Base-by-base conservation (phyloP, 352 stramenopile species). In the Aphanomyces cochlioides region DNA sequence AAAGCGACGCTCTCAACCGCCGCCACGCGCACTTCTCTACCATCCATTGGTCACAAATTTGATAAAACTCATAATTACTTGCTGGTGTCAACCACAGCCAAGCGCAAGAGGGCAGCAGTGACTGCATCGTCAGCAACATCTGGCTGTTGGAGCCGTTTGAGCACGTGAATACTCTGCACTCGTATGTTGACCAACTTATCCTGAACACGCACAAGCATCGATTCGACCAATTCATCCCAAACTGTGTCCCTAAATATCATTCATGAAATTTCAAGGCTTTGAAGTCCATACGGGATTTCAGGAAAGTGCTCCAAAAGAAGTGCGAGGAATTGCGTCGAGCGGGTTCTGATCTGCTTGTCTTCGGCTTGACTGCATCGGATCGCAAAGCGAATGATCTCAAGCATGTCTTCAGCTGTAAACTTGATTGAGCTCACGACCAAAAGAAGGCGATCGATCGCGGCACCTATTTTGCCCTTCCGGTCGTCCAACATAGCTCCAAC, bases 51-150 rank as follows among this genome's bases (percentile, higher is more conserved):
- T 19, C 3, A 69, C 13, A 57, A 64, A 5, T 45, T 37, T 53
- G 47, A 60, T 40, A 34, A 13, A 34, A 15, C 15, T 3, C 53
- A 67, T 10, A 78, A 79, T 66, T 76, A 92, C 84, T 90, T 90
- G 74, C 77, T 84, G 1, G 85, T 84, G 50, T 93, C 85, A 1
- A 83, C 82, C 3, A 85, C 78, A 76, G 90, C 83, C 21, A 91
- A 75, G 12, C 77, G 84, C 45, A 83, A 72, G 7, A 93, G 67
- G 48, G 87, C 77, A 0, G 37, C 67, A 8, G 76, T 80, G 41
- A 90, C 81, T 10, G 68, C 64, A 60, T 89, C 85, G 7, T 77
- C 73, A 15, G 64, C 56, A 2, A 82, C 68, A 3, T 79, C 75
- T 0, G 76, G 66, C 38, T 80, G 65, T 66, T 93, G 84, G 10